Evolutionary conservation across 2,329 filamentous ascomycete genomes (phyloP).

Genomic region (Fusarium brevicatenulatum): DNA sequence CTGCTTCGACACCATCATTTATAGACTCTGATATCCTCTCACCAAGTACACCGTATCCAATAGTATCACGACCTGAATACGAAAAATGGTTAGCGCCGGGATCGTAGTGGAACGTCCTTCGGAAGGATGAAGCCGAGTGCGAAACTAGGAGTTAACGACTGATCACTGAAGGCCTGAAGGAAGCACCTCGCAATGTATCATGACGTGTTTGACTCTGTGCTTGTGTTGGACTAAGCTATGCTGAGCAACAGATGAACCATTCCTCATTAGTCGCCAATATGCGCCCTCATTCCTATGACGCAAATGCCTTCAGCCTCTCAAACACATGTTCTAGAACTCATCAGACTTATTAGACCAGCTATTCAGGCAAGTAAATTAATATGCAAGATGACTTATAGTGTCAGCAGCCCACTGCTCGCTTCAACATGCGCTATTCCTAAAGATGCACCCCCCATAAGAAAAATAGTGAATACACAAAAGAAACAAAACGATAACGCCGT

Average conservation of each 20-base stretch:
- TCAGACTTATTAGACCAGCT: slow-evolving; percentile 1
- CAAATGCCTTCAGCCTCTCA: neutral
- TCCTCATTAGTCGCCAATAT: neutral
- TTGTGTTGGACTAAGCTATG: neutral
- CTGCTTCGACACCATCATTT: neutral
- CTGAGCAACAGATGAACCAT: neutral
- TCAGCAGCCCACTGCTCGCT: slow-evolving; percentile 44
- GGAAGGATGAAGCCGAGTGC: slow-evolving; percentile 21
- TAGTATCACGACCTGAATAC: slow-evolving; percentile 20
- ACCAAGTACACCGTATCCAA: neutral
- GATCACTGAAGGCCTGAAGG: neutral
- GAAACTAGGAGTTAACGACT: neutral
- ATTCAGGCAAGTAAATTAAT: slow-evolving; percentile 36
- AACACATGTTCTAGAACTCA: neutral
- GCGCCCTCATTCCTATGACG: slow-evolving; percentile 11
- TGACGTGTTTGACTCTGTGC: slow-evolving; percentile 9
- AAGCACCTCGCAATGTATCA: neutral
- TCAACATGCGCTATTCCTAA: slow-evolving; percentile 28
- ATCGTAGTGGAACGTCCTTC: neutral
- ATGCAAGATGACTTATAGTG: slow-evolving; percentile 36
- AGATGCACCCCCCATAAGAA: slow-evolving; percentile 25
- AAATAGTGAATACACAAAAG: slow-evolving; percentile 16
- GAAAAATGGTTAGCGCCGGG: slow-evolving; percentile 35
- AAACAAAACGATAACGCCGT: slow-evolving; percentile 34
- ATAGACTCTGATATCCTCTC: neutral